Percentiles rank a stretch among this genome's conserved stretches.
Conservation (phyloP, 805 yeast species). For the Candida ponderosae region DNA sequence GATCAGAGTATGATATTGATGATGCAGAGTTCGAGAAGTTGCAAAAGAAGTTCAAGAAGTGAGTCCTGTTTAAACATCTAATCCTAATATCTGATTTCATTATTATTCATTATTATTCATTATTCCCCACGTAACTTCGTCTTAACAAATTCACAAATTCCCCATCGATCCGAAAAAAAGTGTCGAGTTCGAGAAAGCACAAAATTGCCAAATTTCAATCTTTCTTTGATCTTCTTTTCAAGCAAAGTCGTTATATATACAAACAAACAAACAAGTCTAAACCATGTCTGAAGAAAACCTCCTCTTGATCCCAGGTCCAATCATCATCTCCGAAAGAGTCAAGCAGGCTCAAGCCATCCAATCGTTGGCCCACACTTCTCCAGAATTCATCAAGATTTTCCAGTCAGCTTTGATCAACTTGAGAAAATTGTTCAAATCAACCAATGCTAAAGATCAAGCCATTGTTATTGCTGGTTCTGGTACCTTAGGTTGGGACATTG, state of each 20-base stretch:
- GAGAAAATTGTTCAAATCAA: slow-evolving; percentile 67
- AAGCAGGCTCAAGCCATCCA: slow-evolving; percentile 75
- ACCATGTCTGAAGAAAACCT: slow-evolving; percentile 24
- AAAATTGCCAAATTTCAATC: too few relatives aligned
- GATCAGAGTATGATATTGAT: slow-evolving; percentile 26
- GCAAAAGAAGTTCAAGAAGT: slow-evolving; percentile 30
- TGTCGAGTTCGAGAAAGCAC: too few relatives aligned
- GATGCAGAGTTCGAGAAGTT: slow-evolving; percentile 45
- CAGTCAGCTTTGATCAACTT: slow-evolving; percentile 59
- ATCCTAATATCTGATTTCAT: too few relatives aligned
- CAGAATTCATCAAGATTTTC: slow-evolving; percentile 72
- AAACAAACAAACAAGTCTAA: too few relatives aligned
- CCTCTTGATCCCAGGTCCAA: slow-evolving; percentile 78
- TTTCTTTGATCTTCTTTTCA: too few relatives aligned
- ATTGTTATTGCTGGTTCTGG: slow-evolving; percentile 86
- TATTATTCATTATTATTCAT: too few relatives aligned
- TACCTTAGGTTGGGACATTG: slow-evolving; percentile 91
- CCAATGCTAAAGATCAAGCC: slow-evolving; percentile 63
- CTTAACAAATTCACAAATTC: too few relatives aligned
- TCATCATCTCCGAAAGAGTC: slow-evolving; percentile 75
- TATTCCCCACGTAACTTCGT: too few relatives aligned
- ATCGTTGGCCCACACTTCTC: slow-evolving; percentile 84
- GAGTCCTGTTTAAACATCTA: slow-evolving; percentile 1
- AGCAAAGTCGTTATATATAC: too few relatives aligned
- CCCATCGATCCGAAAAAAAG: too few relatives aligned